Conservation (phyloP, 2,329 filamentous ascomycete genomes). For the Aureobasidium zeae region DNA sequence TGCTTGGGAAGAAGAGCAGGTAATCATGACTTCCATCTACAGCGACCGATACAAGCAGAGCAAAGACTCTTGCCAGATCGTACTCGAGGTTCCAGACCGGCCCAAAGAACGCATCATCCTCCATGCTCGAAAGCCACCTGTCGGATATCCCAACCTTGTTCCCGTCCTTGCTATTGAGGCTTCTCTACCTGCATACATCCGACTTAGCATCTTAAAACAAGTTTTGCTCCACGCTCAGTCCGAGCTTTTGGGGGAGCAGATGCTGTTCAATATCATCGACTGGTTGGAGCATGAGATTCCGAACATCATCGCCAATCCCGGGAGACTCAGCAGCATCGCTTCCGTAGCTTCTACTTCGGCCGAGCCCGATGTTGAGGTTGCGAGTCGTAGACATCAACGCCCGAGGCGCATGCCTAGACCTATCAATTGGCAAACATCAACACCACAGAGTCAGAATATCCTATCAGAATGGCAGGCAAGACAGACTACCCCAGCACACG, state of each 20-base stretch:
- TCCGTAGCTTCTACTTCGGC: conserved; percentile 56
- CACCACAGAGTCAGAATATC: conserved; percentile 48
- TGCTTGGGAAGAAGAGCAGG: conserved; percentile 77
- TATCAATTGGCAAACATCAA: conserved; percentile 56
- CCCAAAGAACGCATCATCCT: conserved; percentile 40
- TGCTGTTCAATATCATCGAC: conserved; percentile 83
- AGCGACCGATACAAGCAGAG: conserved; percentile 56
- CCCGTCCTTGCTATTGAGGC: conserved; percentile 60
- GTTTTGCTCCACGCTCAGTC: conserved; percentile 61
- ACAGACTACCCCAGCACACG: conserved; percentile 55
- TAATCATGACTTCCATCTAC: conserved; percentile 76
- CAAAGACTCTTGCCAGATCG: conserved; percentile 55
- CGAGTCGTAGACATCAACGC: conserved; percentile 15
- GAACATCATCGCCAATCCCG: conserved; percentile 73
- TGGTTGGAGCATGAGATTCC: conserved; percentile 85
- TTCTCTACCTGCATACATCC: conserved; percentile 80
- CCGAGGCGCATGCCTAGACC: conserved; percentile 38
- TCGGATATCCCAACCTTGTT: conserved; percentile 59
- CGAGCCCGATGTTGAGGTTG: conserved; percentile 23
- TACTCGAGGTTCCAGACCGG: conserved; percentile 45
- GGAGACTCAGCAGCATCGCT: conserved; percentile 73
- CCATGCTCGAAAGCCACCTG: conserved; percentile 61
- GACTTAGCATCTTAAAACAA: conserved; percentile 75
- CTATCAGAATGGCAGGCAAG: conserved; percentile 57
- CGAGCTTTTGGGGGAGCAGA: conserved; percentile 70